Evolutionary conservation across 495 filamentous ascomycete species (phyloP), one percentile per base, ranked within the genome.

Genomic region (Aspergillus ellipticus): DNA sequence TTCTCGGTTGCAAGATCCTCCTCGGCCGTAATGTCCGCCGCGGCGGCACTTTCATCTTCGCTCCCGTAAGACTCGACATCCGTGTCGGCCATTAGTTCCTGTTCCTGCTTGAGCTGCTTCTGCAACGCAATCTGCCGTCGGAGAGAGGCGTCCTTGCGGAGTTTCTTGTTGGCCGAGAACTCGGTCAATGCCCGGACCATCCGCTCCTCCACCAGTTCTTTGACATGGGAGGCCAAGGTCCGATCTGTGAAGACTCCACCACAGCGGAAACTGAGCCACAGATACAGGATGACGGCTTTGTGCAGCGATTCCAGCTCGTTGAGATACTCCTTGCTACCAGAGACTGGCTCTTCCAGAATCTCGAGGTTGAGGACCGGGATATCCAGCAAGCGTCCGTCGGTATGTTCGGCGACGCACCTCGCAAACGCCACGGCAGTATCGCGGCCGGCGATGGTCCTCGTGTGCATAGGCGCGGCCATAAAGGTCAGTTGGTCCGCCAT

Each of bases 231-330:
- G 1, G 89, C 90, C 20, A 96, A 81, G 24, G 77, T 77, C 57
- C 91, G 83, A 57, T 87, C 89, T 10, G 79, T 81, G 67, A 97
- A 96, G 10, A 96, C 79, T 49, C 92, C 90, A 10, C 85, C 66
- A 58, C 86, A 86, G 4, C 84, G 76, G 59, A 79, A 88, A 54
- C 82, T 83, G 16, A 97, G 77, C 94, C 94, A 98, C 7, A 92
- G 76, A 61, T 96, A 98, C 17, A 93, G 69, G 17, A 93, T 87
- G 29, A 97, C 70, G 15, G 82, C 75, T 65, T 89, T 90, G 72
- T 98, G 95, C 20, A 97, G 73, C 16, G 59, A 63, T 70, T 97
- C 95, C 42, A 96, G 70, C 7, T 75, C 66, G 24, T 69, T 63
- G 58, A 97, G 67, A 51, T 89, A 88, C 0, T 75, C 65, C 46